Evolutionary conservation across 164 flowering plant genomes (phyloP).

Genomic region (Stephania cephalantha): DNA sequence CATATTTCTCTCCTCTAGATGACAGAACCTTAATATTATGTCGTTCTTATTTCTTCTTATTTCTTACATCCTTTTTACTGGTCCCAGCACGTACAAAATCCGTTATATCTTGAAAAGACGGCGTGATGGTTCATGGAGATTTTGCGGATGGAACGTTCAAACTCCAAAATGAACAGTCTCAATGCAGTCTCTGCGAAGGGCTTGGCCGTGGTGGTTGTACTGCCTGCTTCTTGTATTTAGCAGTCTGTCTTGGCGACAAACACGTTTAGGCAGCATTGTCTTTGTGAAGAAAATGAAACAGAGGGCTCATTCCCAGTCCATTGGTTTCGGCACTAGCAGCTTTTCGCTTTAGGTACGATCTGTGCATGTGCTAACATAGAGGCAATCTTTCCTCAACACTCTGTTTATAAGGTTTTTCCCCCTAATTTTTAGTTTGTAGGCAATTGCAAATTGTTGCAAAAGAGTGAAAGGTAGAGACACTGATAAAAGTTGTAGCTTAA

Average conservation of each 20-base stretch:
- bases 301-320: not conserved
- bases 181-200: not conserved
- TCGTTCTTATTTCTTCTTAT: not conserved
- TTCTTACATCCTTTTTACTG: not conserved
- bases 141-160: slow-evolving; percentile 54
- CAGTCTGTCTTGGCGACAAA: not conserved
- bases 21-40: not conserved
- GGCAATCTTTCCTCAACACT: not conserved
- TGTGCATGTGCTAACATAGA: not conserved
- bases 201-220: not conserved
- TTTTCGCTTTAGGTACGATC: not conserved
- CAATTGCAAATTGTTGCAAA: not conserved
- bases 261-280: not conserved
- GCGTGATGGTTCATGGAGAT: slow-evolving; percentile 84
- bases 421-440: not conserved
- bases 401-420: not conserved
- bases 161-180: slow-evolving; percentile 20
- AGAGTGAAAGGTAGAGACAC: not conserved
- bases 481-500: not conserved
- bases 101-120: slow-evolving; percentile 59
- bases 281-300: no score
- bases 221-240: not conserved
- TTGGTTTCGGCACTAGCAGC: not conserved
- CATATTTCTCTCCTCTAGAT: not conserved
- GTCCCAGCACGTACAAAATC: slow-evolving; percentile 75